phyloP scores from a whole-genome alignment of 352 stramenopile species.

The Globisporangium acanthophoron region DNA sequence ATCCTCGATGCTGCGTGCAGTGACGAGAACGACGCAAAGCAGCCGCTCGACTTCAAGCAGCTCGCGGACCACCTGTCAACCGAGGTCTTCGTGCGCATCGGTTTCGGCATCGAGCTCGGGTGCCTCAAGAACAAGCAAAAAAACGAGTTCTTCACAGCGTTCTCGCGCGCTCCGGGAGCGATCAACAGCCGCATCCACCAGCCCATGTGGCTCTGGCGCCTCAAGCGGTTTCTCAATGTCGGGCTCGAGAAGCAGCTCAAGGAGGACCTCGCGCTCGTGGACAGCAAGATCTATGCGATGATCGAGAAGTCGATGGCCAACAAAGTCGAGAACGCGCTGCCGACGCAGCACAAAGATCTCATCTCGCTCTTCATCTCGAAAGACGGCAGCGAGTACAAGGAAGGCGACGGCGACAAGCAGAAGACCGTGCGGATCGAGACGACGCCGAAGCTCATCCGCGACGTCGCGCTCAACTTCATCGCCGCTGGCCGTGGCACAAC shows the following conservation, averaged over 20 bases:
- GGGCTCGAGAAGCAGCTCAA: conserved; percentile 31
- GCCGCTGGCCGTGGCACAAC: conserved; percentile 72
- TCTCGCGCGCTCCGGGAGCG: conserved; percentile 21
- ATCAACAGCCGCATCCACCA: conserved; percentile 37
- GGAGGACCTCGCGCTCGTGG: conserved; percentile 22
- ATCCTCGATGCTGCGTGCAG: conserved; percentile 15
- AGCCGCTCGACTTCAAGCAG: conserved; percentile 29
- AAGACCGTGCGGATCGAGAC: conserved; percentile 10
- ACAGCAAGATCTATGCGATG: conserved; percentile 37
- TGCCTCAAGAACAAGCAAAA: conserved; percentile 22
- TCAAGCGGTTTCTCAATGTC: conserved; percentile 25
- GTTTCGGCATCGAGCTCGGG: conserved; percentile 51
- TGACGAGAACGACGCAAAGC: background rate
- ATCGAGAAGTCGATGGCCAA: conserved; percentile 33
- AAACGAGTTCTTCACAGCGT: conserved; percentile 26
- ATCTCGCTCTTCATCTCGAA: conserved; percentile 40
- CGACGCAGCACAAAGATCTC: conserved; percentile 17
- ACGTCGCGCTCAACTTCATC: conserved; percentile 72
- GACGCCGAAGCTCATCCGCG: conserved; percentile 36
- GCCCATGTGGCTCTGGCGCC: conserved; percentile 33
- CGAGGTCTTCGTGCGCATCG: conserved; percentile 67
- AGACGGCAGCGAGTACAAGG: conserved; percentile 26
- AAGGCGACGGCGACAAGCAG: conserved; percentile 5
- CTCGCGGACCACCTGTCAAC: conserved; percentile 45
- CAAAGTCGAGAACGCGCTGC: conserved; percentile 11